A percentile compares a stretch with the other conserved stretches of the same genome.
Conservation (phyloP, 305 asterid genomes). For the Fraxinus baroniana region DNA sequence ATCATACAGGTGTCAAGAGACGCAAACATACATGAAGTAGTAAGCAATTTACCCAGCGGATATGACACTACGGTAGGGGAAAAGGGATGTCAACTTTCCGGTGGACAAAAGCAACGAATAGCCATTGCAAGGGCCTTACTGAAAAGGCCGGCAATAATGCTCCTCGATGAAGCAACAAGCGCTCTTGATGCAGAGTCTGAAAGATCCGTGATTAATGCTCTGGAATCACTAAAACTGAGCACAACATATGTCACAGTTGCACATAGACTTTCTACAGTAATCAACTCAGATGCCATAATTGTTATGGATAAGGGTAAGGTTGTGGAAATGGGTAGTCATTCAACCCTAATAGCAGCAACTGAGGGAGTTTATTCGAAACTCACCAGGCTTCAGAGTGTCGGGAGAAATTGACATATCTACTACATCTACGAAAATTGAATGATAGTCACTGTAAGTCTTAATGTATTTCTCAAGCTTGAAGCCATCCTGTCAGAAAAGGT, state of each 20-base stretch:
- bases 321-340: constrained; percentile 61
- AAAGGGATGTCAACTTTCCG: constrained; percentile 79
- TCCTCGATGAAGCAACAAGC: constrained; percentile 84
- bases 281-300: constrained; percentile 51
- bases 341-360: constrained; percentile 36
- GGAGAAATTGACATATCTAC: background rate
- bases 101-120: constrained; percentile 80
- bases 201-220: constrained; percentile 53
- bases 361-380: constrained; percentile 44
- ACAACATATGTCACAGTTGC: constrained; percentile 63
- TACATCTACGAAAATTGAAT: background rate
- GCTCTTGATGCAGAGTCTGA: constrained; percentile 83
- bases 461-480: background rate
- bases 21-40: constrained; percentile 68
- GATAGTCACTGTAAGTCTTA: background rate
- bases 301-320: constrained; percentile 74
- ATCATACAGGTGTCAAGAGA: constrained; percentile 56
- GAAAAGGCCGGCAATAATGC: constrained; percentile 66
- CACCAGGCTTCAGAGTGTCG: constrained; percentile 52
- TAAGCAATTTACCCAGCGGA: constrained; percentile 69
- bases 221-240: constrained; percentile 47
- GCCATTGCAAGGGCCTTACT: constrained; percentile 69
- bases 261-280: constrained; percentile 73
- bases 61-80: constrained; percentile 70
- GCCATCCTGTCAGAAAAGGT: background rate